A percentile compares a stretch with the other conserved stretches of the same genome.
Evolutionary conservation across 1,284 basidiomycete species (phyloP).

Genomic region (Grifola frondosa): DNA sequence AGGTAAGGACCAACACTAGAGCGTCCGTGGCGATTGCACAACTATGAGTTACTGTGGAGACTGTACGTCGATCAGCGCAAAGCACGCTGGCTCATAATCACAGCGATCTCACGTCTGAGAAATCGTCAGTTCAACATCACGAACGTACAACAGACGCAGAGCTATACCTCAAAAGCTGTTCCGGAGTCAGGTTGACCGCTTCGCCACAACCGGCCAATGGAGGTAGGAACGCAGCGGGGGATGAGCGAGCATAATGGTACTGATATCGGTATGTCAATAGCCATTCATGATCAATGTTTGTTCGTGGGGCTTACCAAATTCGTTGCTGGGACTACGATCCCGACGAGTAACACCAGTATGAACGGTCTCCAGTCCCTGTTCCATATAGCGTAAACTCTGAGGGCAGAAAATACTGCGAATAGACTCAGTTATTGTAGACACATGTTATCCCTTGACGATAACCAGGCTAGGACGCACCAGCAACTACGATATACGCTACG

Average conservation of each 20-base stretch:
- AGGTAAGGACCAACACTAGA: conserved; percentile 14
- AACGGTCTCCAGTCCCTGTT: conserved; percentile 12
- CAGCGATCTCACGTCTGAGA: background rate
- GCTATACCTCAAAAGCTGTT: conserved; percentile 7
- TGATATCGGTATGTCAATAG: background rate
- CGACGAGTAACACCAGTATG: conserved; percentile 9
- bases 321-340: conserved; percentile 12
- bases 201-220: conserved; percentile 14
- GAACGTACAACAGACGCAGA: background rate
- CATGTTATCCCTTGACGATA: background rate
- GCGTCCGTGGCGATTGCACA: conserved; percentile 14
- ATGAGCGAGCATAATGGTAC: conserved; percentile 12
- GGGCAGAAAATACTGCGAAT: conserved; percentile 14
- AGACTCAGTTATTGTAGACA: background rate
- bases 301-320: conserved; percentile 13
- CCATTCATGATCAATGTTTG: background rate
- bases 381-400: conserved; percentile 23
- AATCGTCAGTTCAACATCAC: background rate
- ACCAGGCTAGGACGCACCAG: conserved; percentile 7
- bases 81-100: too few species aligned
- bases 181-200: background rate
- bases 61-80: background rate
- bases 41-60: conserved; percentile 8
- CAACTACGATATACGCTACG: conserved; percentile 11
- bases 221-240: conserved; percentile 4